These are phyloP conservation scores for Camelina sativa DNA, from an alignment of 345 rosid species.

Conservation along the genomic window DNA sequence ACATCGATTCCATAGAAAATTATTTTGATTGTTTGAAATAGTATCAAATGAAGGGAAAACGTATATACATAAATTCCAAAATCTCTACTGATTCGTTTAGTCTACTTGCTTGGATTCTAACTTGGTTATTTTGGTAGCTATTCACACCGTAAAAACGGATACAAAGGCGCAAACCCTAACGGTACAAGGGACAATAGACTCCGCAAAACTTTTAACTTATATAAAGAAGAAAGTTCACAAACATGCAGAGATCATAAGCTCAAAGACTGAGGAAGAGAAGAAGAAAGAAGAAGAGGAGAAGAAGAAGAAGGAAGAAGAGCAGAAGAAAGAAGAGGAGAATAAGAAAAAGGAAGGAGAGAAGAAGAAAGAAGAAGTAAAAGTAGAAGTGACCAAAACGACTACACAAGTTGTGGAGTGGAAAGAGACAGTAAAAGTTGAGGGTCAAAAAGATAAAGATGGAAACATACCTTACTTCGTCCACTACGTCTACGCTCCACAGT, in stretches of 20 bases:
- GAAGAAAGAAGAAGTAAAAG: slow-evolving; percentile 27
- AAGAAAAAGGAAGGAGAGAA: slow-evolving; percentile 5
- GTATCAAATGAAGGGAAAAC: background rate
- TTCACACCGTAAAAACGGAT: slow-evolving; percentile 68
- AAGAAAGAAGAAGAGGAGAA: slow-evolving; percentile 34
- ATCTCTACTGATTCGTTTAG: background rate
- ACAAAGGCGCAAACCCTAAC: slow-evolving; percentile 68
- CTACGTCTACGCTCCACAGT: slow-evolving; percentile 78
- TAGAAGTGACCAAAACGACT: slow-evolving; percentile 40
- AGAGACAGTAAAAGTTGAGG: slow-evolving; percentile 54
- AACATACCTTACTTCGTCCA: slow-evolving; percentile 71
- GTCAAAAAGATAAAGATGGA: slow-evolving; percentile 50
- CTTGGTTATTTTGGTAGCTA: slow-evolving; percentile 50
- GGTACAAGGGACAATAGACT: slow-evolving; percentile 68
- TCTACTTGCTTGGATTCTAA: slow-evolving; percentile 12
- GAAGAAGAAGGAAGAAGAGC: slow-evolving; percentile 31
- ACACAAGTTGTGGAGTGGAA: slow-evolving; percentile 45
- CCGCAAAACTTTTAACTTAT: slow-evolving; percentile 57
- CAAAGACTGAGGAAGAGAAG: slow-evolving; percentile 47
- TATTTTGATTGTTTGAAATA: background rate
- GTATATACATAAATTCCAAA: too few species aligned
- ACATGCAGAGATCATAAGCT: slow-evolving; percentile 64
- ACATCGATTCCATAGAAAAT: background rate
- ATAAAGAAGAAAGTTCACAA: slow-evolving; percentile 63
- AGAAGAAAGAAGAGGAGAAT: slow-evolving; percentile 26